Conservation (phyloP, 768 basidiomycete species). For the Auriscalpium orientale region DNA sequence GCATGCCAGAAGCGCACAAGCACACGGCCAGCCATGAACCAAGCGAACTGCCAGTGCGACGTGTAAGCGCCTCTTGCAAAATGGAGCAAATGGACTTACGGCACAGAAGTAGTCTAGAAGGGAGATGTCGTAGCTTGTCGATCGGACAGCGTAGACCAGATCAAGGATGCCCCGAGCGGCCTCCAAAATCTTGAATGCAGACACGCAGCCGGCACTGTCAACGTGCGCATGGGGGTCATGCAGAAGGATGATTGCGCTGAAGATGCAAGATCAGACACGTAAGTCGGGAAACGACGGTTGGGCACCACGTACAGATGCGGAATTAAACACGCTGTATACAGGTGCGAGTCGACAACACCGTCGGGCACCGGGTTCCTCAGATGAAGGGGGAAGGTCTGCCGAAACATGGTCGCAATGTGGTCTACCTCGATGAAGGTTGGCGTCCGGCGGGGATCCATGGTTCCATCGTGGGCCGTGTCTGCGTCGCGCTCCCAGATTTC, state of each 20-base stretch:
- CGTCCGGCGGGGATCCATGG: constrained; percentile 24
- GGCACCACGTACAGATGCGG: constrained; percentile 23
- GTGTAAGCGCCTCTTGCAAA: not conserved
- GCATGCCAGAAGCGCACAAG: constrained; percentile 60
- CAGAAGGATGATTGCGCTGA: constrained; percentile 58
- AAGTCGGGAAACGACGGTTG: constrained; percentile 26
- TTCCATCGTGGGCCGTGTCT: not conserved
- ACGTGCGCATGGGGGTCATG: constrained; percentile 73
- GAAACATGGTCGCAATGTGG: constrained; percentile 19
- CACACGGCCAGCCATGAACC: constrained; percentile 63
- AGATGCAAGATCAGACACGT: not conserved
- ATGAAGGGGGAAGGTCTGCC: constrained; percentile 20
- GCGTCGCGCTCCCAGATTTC: constrained; percentile 8
- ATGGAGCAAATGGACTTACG: constrained; percentile 30
- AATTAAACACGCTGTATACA: constrained; percentile 17
- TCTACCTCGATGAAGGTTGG: constrained; percentile 24
- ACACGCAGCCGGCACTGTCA: constrained; percentile 49
- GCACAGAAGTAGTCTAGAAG: constrained; percentile 64
- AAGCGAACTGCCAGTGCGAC: constrained; percentile 41
- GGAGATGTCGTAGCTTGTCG: constrained; percentile 67
- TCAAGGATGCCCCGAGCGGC: constrained; percentile 63
- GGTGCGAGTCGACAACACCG: constrained; percentile 33
- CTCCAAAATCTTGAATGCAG: constrained; percentile 59
- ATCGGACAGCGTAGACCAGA: constrained; percentile 55
- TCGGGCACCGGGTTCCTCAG: constrained; percentile 27